phyloP scores from a whole-genome alignment of 2,329 filamentous ascomycete genomes.

The Colletotrichum sp. region DNA sequence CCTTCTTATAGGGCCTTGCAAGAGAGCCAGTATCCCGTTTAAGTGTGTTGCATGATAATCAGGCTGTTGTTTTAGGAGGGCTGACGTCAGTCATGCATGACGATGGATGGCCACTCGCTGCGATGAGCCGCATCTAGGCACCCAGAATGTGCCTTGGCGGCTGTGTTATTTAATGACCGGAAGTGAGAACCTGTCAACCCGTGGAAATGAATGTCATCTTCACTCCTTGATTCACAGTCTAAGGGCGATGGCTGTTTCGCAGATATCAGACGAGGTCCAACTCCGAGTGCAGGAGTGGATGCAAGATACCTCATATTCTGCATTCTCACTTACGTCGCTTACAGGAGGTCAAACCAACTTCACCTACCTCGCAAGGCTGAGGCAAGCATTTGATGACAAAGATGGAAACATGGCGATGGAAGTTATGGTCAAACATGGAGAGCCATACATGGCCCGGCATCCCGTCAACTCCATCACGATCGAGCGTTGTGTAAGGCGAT shows the following conservation, averaged over 20 bases:
- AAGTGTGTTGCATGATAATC: background rate
- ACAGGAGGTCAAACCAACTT: background rate
- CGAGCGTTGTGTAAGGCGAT: background rate
- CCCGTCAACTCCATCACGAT: background rate
- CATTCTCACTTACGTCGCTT: background rate
- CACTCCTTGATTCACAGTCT: background rate
- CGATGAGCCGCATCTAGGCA: background rate
- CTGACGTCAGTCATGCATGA: background rate
- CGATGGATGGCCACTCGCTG: background rate
- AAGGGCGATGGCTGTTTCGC: background rate
- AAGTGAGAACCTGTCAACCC: background rate
- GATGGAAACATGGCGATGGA: background rate
- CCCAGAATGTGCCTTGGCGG: background rate
- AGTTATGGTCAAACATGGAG: background rate
- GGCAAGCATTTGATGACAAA: background rate
- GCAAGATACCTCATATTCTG: background rate
- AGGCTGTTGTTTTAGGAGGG: background rate
- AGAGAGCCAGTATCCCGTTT: background rate
- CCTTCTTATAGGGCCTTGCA: background rate
- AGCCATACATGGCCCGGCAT: background rate
- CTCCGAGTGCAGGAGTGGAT: background rate
- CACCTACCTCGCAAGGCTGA: background rate
- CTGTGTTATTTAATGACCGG: background rate
- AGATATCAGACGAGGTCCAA: background rate
- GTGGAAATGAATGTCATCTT: background rate